These are phyloP conservation scores for Saccharomycopsis sp. DNA, from an alignment of 805 yeast species.

Conservation along the genomic window DNA sequence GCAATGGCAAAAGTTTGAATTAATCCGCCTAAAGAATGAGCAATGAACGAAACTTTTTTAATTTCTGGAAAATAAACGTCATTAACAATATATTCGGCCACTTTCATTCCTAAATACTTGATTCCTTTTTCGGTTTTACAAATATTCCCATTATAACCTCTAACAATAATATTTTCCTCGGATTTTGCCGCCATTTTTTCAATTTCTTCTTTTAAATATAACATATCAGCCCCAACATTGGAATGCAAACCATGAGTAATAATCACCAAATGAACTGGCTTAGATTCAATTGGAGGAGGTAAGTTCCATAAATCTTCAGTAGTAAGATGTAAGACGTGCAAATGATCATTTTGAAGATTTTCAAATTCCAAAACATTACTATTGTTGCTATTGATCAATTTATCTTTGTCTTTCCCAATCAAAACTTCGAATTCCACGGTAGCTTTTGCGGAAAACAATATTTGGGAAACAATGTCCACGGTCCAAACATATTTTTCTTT, in stretches of 20 bases:
- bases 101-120: constrained; percentile 57
- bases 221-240: constrained; percentile 66
- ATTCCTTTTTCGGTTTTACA: constrained; percentile 76
- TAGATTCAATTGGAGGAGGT: constrained; percentile 32
- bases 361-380: too few species aligned
- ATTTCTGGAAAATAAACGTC: constrained; percentile 37
- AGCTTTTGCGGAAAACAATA: constrained; percentile 53
- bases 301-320: constrained; percentile 66
- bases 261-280: constrained; percentile 55
- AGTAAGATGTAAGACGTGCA: constrained; percentile 41
- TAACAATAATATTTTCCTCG: constrained; percentile 46
- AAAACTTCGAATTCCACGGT: constrained; percentile 52
- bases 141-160: constrained; percentile 60
- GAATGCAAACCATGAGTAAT: constrained; percentile 75
- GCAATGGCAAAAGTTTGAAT: constrained; percentile 73
- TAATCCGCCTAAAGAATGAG: constrained; percentile 73
- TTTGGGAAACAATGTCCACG: constrained; percentile 63
- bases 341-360: too few species aligned
- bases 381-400: too few species aligned
- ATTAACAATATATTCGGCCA: constrained; percentile 53
- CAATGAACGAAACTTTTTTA: constrained; percentile 55
- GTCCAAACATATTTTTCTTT: constrained; percentile 53
- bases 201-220: constrained; percentile 53
- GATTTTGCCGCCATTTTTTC: constrained; percentile 31
- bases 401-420: constrained; percentile 32